Evolutionary conservation across 805 yeast genomes (phyloP).

Genomic region (Lipomyces kockii): DNA sequence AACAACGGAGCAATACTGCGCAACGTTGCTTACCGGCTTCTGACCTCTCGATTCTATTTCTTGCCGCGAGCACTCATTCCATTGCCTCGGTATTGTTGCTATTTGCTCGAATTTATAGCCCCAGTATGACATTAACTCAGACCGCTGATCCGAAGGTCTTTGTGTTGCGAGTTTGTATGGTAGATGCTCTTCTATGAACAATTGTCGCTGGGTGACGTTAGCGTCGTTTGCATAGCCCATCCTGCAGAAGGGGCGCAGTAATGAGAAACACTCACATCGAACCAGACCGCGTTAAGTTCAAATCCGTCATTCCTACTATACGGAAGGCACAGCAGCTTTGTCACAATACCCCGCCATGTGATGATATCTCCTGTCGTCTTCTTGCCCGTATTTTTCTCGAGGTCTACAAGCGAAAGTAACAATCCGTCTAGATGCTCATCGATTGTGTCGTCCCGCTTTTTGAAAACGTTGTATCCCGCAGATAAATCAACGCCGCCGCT

Average conservation of each 20-base stretch:
- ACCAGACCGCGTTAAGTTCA: slow-evolving; percentile 65
- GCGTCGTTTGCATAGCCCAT: background rate
- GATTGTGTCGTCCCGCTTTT: slow-evolving; percentile 54
- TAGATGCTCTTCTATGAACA: slow-evolving; percentile 51
- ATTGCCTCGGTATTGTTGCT: slow-evolving; percentile 75
- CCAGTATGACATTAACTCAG: slow-evolving; percentile 44
- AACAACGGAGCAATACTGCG: slow-evolving; percentile 81
- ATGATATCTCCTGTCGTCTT: slow-evolving; percentile 64
- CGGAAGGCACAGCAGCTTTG: slow-evolving; percentile 70
- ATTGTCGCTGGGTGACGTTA: slow-evolving; percentile 40
- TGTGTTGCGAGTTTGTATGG: slow-evolving; percentile 39
- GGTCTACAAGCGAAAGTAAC: slow-evolving; percentile 57
- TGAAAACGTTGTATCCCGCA: slow-evolving; percentile 66
- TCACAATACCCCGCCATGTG: slow-evolving; percentile 85
- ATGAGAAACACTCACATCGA: slow-evolving; percentile 53
- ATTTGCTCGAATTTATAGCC: slow-evolving; percentile 80
- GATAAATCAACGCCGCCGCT: slow-evolving; percentile 65
- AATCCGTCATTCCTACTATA: slow-evolving; percentile 61
- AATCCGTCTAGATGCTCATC: slow-evolving; percentile 62
- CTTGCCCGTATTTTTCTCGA: slow-evolving; percentile 57
- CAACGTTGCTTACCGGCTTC: slow-evolving; percentile 66
- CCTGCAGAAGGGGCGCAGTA: background rate
- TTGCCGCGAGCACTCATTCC: slow-evolving; percentile 68
- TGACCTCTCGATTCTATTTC: slow-evolving; percentile 69
- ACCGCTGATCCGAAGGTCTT: slow-evolving; percentile 34